Base-by-base conservation (phyloP, 139 green algal genomes). In the Picochlorum sp. region DNA sequence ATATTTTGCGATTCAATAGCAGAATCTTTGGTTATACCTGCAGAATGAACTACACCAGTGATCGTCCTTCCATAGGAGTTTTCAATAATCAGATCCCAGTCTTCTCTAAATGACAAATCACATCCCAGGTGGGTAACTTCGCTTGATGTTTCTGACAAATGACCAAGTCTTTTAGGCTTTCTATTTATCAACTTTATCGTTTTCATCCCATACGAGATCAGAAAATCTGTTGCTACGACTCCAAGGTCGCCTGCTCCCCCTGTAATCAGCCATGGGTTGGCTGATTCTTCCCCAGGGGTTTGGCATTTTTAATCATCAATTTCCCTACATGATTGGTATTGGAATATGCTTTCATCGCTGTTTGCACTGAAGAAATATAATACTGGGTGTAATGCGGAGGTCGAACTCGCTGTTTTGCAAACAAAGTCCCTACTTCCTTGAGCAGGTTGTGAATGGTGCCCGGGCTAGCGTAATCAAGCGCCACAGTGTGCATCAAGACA, bases 251-350 rank as follows among this genome's bases (percentile, higher is more conserved):
- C 66, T 4, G 54, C 28, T 11, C 66, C 57, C 16, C 59, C 38
- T 4, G 66, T 26, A 18, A 49, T 41, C 34, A 41, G 34, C 34
- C 34, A 41, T 14, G 34, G 34, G 8, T 41, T 24, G 21, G 61
- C 18, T 5, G 18, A 34, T 18, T 41, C 34, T 41, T 41, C 34
- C 34, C 8, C 2, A 41, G 9, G 9, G 34, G 34, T 41, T 41
- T 41, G 7, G 34, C 8, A 41, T 41, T 41, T 11, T 41, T 41
- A 41, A 86, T 69, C n/a, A 90, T 79, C 32, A 95, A 75, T 76
- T 95, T 94, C 70, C 87, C 87, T 38, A 94, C 71, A 55, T 92
- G 85, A 0, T 75, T 67, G 0, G 86, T 83, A 65, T 85, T 77
- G 11, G 85, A 81, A 72, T 92, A 84, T 67, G 89, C 78, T 2